Conservation (phyloP, 176 grass and related monocot species). For the Triticum turgidum region DNA sequence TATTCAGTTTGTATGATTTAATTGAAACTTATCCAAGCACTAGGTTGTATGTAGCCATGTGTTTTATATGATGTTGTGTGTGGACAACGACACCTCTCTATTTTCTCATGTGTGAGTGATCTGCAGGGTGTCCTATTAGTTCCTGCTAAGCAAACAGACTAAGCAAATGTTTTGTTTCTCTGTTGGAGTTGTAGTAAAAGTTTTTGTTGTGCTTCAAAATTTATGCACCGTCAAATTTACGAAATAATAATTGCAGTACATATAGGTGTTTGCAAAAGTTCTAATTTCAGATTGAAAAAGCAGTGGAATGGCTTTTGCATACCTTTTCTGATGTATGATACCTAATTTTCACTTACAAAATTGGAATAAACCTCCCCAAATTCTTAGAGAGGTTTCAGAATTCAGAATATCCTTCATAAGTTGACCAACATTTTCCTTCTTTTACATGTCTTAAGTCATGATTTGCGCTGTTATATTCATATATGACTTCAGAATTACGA, state of each 20-base stretch:
- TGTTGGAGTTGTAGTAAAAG: neutral
- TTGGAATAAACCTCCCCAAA: neutral
- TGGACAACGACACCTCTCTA: no score
- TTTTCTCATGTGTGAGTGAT: no score
- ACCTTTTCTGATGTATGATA: neutral
- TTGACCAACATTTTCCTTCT: neutral
- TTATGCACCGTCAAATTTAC: neutral
- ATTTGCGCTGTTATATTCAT: no score
- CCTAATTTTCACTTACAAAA: neutral
- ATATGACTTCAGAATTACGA: no score
- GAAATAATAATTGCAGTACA: neutral
- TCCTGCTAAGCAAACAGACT: neutral
- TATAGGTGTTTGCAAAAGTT: neutral
- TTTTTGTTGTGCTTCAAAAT: neutral
- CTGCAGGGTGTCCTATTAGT: no score
- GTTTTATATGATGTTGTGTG: neutral
- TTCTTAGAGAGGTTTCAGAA: neutral
- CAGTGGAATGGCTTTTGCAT: neutral
- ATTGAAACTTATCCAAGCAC: neutral
- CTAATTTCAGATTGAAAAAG: neutral
- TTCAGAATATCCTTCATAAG: neutral
- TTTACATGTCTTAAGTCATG: neutral
- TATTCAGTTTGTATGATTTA: neutral
- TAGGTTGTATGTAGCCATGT: neutral
- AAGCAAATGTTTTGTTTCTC: neutral